Evolutionary conservation across 2,329 filamentous ascomycete species (phyloP).

Genomic region (Biscogniauxia marginata): DNA sequence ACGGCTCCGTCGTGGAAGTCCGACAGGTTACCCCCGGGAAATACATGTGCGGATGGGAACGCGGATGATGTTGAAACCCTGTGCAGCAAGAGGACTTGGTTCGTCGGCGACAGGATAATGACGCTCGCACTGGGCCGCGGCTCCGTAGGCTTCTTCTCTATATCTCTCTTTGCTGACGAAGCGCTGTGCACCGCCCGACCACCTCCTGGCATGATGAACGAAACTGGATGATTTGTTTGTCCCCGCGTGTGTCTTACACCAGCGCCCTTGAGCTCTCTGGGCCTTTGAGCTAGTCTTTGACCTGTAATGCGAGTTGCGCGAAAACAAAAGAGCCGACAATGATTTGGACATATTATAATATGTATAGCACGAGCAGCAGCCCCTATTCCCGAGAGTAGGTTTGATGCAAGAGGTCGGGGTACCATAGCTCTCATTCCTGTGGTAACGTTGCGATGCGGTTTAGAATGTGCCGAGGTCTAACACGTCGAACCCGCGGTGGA

Average conservation of each 20-base stretch:
- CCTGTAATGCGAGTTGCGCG: neutral
- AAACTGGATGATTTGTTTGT: neutral
- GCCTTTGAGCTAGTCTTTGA: too few relatives aligned
- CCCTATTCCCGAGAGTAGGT: neutral
- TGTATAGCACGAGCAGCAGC: neutral
- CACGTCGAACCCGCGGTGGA: too few relatives aligned
- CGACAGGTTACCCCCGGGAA: constrained; percentile 86
- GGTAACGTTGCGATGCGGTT: neutral
- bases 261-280: too few relatives aligned
- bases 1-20: constrained; percentile 69
- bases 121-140: constrained; percentile 58
- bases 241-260: neutral
- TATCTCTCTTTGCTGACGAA: constrained; percentile 1
- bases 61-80: constrained; percentile 79
- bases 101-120: constrained; percentile 78
- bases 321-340: neutral
- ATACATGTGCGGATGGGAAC: constrained; percentile 91
- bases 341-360: neutral
- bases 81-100: constrained; percentile 85
- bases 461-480: too few relatives aligned
- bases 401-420: neutral
- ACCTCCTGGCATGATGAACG: neutral
- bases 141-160: constrained; percentile 37
- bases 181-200: too few relatives aligned
- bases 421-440: neutral